Evolutionary conservation across 2,329 filamentous ascomycete species (phyloP).

Genomic region (Phoma herbarum): DNA sequence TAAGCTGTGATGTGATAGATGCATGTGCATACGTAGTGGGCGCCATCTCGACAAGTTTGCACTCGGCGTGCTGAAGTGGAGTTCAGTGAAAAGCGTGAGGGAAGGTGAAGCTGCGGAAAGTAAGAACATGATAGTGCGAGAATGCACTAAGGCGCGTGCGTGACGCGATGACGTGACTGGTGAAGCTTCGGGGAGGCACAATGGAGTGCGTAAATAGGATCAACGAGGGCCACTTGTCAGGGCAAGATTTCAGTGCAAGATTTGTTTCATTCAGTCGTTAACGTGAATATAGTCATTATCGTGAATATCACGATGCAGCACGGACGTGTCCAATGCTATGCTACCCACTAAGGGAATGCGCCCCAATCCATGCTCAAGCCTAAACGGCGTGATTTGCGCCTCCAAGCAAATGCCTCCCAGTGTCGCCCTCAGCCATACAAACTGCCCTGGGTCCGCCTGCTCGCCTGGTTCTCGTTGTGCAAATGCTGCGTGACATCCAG

Average conservation of each 20-base stretch:
- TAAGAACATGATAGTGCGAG: background rate
- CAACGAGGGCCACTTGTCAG: background rate
- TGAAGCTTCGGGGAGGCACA: background rate
- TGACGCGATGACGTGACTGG: background rate
- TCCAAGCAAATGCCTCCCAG: background rate
- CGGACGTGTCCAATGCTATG: background rate
- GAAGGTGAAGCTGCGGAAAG: background rate
- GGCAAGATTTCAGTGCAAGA: too few relatives aligned
- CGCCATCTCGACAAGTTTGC: background rate
- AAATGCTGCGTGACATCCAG: constrained; percentile 53
- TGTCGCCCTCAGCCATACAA: constrained; percentile 34
- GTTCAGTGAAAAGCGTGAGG: background rate
- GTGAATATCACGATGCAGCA: background rate
- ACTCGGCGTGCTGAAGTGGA: background rate
- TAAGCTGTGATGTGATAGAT: background rate
- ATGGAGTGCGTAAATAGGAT: background rate
- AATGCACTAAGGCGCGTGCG: background rate
- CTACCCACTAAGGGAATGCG: background rate
- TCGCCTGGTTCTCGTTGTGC: constrained; percentile 49
- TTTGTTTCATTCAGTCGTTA: too few relatives aligned
- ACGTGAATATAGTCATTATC: background rate
- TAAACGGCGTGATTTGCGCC: background rate
- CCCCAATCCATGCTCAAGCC: background rate
- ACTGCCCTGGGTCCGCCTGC: constrained; percentile 40
- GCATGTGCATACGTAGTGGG: background rate